These are phyloP conservation scores for Sclerotinia borealis DNA, from an alignment of 2,329 filamentous ascomycete genomes.

Conservation along the genomic window DNA sequence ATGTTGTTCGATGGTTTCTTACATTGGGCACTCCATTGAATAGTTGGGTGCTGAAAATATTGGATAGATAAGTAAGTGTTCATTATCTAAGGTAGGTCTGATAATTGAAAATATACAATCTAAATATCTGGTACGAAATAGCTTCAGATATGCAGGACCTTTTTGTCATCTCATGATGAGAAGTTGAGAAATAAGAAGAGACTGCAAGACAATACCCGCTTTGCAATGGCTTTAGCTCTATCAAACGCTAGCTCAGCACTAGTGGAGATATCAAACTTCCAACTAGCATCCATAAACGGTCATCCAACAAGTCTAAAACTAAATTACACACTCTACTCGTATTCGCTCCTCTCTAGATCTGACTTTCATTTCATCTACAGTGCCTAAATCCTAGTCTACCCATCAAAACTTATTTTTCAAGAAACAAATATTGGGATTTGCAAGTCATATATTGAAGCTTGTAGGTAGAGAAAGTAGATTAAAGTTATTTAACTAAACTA, in stretches of 20 bases:
- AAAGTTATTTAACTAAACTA: constrained; percentile 18
- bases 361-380: constrained; percentile 42
- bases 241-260: not conserved
- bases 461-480: constrained; percentile 22
- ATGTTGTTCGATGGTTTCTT: no score
- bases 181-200: no score
- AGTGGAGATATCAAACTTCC: not conserved
- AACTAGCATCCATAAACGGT: constrained; percentile 8
- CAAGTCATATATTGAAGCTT: constrained; percentile 24
- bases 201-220: not conserved
- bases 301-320: constrained; percentile 21
- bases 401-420: constrained; percentile 42
- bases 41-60: no score
- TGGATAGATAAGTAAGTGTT: no score
- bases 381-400: constrained; percentile 49
- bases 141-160: not conserved
- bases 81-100: no score
- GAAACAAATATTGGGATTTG: constrained; percentile 39
- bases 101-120: no score
- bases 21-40: no score
- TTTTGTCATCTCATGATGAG: not conserved
- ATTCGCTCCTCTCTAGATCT: constrained; percentile 29
- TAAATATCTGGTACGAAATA: no score
- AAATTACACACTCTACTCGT: constrained; percentile 12
- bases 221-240: not conserved